Evolutionary conservation across 2,329 filamentous ascomycete species (phyloP).

Genomic region (Colletotrichum godetiae): DNA sequence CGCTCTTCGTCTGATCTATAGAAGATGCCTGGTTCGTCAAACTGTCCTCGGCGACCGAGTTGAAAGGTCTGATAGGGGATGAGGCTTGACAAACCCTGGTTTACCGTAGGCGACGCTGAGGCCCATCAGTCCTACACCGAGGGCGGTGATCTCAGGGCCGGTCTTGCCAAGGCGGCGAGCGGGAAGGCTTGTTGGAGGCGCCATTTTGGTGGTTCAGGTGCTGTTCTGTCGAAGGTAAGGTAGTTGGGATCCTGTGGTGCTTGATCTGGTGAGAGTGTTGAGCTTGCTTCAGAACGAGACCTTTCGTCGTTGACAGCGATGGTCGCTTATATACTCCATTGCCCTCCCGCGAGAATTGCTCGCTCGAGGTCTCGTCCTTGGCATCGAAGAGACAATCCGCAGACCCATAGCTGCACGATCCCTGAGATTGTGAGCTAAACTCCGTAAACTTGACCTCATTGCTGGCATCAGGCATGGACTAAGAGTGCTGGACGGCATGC

Average conservation of each 20-base stretch:
- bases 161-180: conserved; percentile 61
- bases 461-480: neutral
- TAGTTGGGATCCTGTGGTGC: neutral
- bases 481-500: neutral
- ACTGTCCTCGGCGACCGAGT: rapidly evolving
- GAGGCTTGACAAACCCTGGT: conserved; percentile 3
- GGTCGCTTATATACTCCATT: neutral
- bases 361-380: neutral
- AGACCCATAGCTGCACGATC: neutral
- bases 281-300: neutral
- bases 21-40: conserved; percentile 27
- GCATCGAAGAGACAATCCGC: rapidly evolving
- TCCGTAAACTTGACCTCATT: neutral
- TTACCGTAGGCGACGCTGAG: conserved; percentile 50
- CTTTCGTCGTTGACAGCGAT: neutral
- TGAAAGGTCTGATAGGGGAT: neutral
- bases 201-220: neutral
- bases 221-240: too few species aligned
- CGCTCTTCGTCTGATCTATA: conserved; percentile 60
- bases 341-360: neutral
- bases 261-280: neutral
- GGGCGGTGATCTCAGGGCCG: conserved; percentile 60
- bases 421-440: neutral
- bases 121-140: conserved; percentile 68
- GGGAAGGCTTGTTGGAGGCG: conserved; percentile 33